Conservation (phyloP, 495 filamentous ascomycete genomes). For the Letharia lupina region DNA sequence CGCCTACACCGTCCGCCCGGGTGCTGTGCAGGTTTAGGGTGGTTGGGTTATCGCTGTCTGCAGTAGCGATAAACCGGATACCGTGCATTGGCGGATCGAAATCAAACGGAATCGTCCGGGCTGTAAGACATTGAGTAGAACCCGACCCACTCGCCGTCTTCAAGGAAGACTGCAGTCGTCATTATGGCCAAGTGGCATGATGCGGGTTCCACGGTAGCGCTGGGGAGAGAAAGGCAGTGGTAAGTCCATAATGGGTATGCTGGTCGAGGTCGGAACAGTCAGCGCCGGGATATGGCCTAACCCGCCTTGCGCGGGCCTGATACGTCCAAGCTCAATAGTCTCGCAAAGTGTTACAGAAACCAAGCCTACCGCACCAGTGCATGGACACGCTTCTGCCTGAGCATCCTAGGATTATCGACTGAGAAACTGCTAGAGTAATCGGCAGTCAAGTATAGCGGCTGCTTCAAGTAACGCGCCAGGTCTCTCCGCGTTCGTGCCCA, state of each 20-base stretch:
- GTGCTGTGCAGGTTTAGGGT: too few species aligned
- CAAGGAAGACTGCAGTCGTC: not conserved
- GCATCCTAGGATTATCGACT: not conserved
- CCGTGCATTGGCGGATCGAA: too few species aligned
- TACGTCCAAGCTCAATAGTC: not conserved
- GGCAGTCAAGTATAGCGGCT: too few species aligned
- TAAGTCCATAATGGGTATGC: not conserved
- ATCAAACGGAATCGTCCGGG: too few species aligned
- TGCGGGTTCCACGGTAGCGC: not conserved
- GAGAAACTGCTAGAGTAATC: too few species aligned
- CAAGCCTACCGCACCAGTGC: not conserved
- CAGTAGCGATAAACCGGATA: too few species aligned
- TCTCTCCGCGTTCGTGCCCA: too few species aligned
- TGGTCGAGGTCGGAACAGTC: not conserved
- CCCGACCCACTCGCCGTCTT: not conserved
- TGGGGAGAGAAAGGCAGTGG: not conserved
- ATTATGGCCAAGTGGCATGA: not conserved
- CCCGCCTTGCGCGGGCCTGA: not conserved
- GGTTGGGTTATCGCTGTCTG: too few species aligned
- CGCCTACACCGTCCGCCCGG: too few species aligned
- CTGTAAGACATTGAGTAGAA: not conserved
- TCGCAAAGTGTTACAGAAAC: not conserved
- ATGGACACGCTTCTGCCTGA: not conserved
- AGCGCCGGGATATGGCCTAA: not conserved
- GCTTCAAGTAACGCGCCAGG: too few species aligned